Conservation (phyloP, 768 basidiomycete species). For the Daedaleopsis nitida region DNA sequence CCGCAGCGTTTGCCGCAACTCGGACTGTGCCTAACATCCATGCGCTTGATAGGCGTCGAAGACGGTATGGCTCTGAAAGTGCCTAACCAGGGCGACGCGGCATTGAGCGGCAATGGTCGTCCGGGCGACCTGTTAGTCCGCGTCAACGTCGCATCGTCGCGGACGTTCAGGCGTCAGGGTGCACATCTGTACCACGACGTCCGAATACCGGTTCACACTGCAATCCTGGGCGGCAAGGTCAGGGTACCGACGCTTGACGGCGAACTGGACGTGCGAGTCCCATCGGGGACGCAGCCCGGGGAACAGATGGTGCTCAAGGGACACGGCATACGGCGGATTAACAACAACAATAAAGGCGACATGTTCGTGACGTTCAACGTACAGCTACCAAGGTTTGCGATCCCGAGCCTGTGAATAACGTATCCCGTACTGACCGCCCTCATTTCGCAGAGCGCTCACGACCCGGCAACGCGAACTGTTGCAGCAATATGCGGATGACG, state of each 20-base stretch:
- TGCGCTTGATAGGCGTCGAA: conserved; percentile 70
- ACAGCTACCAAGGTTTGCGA: conserved; percentile 82
- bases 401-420: neutral
- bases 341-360: conserved; percentile 70
- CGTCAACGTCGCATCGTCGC: conserved; percentile 80
- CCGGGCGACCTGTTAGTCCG: conserved; percentile 87
- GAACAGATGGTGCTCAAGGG: conserved; percentile 95
- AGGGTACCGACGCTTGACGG: conserved; percentile 94
- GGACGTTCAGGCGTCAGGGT: conserved; percentile 88
- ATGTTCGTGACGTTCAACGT: conserved; percentile 88
- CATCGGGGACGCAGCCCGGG: conserved; percentile 92
- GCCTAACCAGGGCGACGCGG: conserved; percentile 80
- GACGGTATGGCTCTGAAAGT: conserved; percentile 92
- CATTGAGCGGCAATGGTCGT: conserved; percentile 74
- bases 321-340: conserved; percentile 73
- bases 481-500: conserved; percentile 88
- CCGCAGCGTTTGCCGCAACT: conserved; percentile 1
- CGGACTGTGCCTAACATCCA: neutral
- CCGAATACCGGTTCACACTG: conserved; percentile 86
- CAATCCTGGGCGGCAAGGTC: conserved; percentile 90
- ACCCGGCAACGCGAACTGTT: conserved; percentile 84
- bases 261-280: conserved; percentile 92
- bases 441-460: conserved; percentile 67
- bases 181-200: conserved; percentile 88
- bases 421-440: neutral